Base-by-base conservation (phyloP, 208 protist genomes). In the Angomonas desouzai region DNA sequence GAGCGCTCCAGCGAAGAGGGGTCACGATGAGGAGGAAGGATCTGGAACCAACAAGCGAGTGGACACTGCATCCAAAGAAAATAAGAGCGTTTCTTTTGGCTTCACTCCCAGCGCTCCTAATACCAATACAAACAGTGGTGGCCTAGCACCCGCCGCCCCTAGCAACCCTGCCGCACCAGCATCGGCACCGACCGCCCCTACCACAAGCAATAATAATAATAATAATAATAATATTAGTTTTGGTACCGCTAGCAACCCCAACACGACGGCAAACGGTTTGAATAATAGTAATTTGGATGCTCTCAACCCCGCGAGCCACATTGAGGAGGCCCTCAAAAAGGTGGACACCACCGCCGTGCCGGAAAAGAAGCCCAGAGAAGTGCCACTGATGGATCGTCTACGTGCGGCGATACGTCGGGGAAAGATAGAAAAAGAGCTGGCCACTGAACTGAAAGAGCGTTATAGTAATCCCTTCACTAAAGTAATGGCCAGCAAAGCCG, bases 221-320 rank as follows among this genome's bases (percentile, higher is more conserved):
- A 40, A 40, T 40, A 40, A 40, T 13, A 40, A 40, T 40, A 40
- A 40, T 40, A 40, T 40, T 40, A 40, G 36, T 40, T 40, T 40
- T 13, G 13, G 36, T 40, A 40, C 36, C 13, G 36, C 36, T 13
- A 40, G n/a, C n/a, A n/a, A n/a, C n/a, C n/a, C 36, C 13, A 40
- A 13, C 13, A 40, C 36, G 13, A 40, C 36, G 6, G 36, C 36
- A 6, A 40, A 40, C 13, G 13, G 13, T 40, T 6, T 13, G 9
- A 40, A 40, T 13, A 40, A 6, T 13, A 40, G 13, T 13, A 40
- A 40, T 13, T 18, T 13, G 13, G 36, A 6, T 6, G 36, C 36
- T 18, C 36, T 40, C 36, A 40, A 40, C 36, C 36, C 36, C 6
- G 36, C 36, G 36, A 40, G 36, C 13, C 36, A 40, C 36, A 13